Percentiles rank a stretch among this genome's conserved stretches.
Conservation (phyloP, 2,329 filamentous ascomycete genomes). For the Cladophialophora carrionii region DNA sequence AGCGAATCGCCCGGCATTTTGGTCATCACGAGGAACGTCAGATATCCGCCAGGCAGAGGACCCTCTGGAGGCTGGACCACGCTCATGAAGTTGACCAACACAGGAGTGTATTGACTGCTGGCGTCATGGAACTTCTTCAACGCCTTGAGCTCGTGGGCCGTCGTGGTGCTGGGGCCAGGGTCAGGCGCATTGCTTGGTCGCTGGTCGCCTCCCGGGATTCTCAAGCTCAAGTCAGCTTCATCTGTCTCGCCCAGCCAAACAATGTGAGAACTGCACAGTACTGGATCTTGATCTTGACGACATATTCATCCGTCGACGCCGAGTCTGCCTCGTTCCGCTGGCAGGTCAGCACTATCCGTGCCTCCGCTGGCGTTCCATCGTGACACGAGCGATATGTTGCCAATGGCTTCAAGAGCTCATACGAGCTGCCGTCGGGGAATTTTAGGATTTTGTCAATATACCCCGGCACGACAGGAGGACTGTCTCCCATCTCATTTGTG, state of each 20-base stretch:
- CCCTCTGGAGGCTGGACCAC: constrained; percentile 32
- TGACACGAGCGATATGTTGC: constrained; percentile 36
- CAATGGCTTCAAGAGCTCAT: constrained; percentile 31
- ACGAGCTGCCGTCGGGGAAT: constrained; percentile 27
- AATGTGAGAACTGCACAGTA: constrained; percentile 10
- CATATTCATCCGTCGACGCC: constrained; percentile 21
- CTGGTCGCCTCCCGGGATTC: constrained; percentile 24
- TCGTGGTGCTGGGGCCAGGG: constrained; percentile 35
- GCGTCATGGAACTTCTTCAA: constrained; percentile 33
- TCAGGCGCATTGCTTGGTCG: constrained; percentile 21
- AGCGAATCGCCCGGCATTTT: constrained; percentile 38
- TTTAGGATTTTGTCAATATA: constrained; percentile 30
- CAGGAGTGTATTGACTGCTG: constrained; percentile 32
- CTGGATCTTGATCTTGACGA: constrained; percentile 38
- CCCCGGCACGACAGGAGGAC: constrained; percentile 18
- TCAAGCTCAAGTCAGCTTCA: constrained; percentile 20
- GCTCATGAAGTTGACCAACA: constrained; percentile 35
- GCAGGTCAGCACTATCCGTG: constrained; percentile 35
- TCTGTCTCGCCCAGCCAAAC: background rate
- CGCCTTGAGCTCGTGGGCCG: constrained; percentile 35
- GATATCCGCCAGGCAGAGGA: constrained; percentile 36
- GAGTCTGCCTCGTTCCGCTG: constrained; percentile 7
- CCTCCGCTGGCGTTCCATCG: constrained; percentile 35
- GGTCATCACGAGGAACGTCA: constrained; percentile 39
- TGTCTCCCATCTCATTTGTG: constrained; percentile 4